phyloP scores from a whole-genome alignment of 2,329 filamentous ascomycete species.

The Coniochaeta sp. region DNA sequence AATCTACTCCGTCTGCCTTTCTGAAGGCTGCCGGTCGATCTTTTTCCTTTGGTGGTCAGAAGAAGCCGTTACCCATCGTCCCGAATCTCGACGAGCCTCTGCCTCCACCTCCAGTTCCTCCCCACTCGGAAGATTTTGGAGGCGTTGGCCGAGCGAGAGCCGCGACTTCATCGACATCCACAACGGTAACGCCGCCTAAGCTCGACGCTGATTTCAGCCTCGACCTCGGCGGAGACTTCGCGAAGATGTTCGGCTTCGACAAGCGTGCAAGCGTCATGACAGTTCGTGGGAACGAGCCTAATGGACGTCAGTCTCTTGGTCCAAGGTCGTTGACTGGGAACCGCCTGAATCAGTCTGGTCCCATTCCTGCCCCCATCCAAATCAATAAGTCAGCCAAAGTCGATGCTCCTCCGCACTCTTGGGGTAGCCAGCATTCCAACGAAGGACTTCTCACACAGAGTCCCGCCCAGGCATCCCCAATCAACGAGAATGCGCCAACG shows the following conservation, averaged over 20 bases:
- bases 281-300: constrained; percentile 26
- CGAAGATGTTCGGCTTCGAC: constrained; percentile 48
- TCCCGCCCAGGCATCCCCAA: constrained; percentile 24
- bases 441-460: constrained; percentile 37
- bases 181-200: constrained; percentile 44
- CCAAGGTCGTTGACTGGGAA: constrained; percentile 39
- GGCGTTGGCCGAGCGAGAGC: constrained; percentile 33
- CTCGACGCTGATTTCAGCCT: constrained; percentile 38
- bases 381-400: constrained; percentile 36
- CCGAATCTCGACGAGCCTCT: constrained; percentile 25
- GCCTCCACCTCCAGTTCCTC: constrained; percentile 22
- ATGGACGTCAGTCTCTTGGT: constrained; percentile 23
- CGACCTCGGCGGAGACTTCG: constrained; percentile 51
- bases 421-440: constrained; percentile 43
- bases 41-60: constrained; percentile 52
- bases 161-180: constrained; percentile 46
- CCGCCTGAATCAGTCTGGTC: constrained; percentile 27
- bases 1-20: constrained; percentile 41
- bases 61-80: constrained; percentile 34
- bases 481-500: constrained; percentile 27
- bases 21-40: constrained; percentile 50
- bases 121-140: not conserved
- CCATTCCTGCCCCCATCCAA: constrained; percentile 34
- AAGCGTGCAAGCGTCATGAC: constrained; percentile 46
- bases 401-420: constrained; percentile 41